These are phyloP conservation scores for Yarrowia sp. DNA, from an alignment of 805 yeast species.

Conservation along the genomic window DNA sequence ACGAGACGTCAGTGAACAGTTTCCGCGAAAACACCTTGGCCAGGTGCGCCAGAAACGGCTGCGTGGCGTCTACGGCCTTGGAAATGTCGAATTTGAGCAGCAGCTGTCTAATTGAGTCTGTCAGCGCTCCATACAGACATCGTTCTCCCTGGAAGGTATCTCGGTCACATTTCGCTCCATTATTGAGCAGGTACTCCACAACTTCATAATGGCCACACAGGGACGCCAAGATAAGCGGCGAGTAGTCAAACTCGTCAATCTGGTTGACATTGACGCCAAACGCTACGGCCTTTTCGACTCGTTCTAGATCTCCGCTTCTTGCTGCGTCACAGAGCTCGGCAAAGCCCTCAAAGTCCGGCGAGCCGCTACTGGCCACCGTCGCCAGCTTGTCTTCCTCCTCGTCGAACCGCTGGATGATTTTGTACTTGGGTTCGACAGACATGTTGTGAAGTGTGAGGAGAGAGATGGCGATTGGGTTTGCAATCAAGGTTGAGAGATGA, in stretches of 20 bases:
- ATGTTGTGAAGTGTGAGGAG: not conserved
- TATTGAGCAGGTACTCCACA: conserved; percentile 64
- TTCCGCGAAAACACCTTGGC: conserved; percentile 53
- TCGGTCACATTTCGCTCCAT: conserved; percentile 80
- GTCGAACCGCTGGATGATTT: conserved; percentile 33
- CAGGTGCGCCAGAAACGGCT: conserved; percentile 77
- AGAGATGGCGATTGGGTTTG: not conserved
- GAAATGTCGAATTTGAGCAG: conserved; percentile 67
- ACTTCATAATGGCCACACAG: conserved; percentile 75
- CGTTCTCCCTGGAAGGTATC: conserved; percentile 84
- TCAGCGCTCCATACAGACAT: conserved; percentile 80
- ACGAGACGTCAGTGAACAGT: conserved; percentile 6
- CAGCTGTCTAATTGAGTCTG: conserved; percentile 65
- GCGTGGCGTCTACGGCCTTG: conserved; percentile 68
- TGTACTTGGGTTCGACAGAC: conserved; percentile 31
- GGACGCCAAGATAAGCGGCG: conserved; percentile 76
- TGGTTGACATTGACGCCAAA: conserved; percentile 62
- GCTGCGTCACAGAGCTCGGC: conserved; percentile 68
- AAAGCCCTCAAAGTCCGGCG: conserved; percentile 37
- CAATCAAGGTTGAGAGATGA: not conserved
- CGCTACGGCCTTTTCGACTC: conserved; percentile 63
- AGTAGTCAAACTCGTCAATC: conserved; percentile 75
- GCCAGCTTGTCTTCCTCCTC: conserved; percentile 29
- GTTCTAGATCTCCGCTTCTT: conserved; percentile 69
- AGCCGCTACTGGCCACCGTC: not conserved